Base-by-base conservation (phyloP, 2,329 filamentous ascomycete species). In the Phyllosticta ampelicida region DNA sequence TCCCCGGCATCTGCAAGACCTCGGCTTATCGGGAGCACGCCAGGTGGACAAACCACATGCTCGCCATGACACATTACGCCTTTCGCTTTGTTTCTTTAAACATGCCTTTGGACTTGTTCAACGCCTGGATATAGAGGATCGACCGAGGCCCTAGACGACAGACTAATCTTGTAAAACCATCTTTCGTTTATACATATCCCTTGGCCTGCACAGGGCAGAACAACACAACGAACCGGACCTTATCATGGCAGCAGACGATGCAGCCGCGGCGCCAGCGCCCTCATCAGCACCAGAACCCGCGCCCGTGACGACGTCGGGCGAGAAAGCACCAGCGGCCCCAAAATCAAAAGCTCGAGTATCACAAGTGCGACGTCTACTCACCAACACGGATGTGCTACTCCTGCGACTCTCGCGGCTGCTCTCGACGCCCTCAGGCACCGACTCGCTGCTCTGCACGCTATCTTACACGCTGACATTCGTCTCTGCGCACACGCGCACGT, bases 391-490 rank as follows among this genome's bases (percentile, higher is more conserved):
- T 64, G 61, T 60, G 55, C 65, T 60, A 19, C 62, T 74, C 29
- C 55, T 66, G 55, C 71, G 68, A 61, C 66, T 74, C 50, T 63
- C 67, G 4, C 63, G 62, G 52, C 64, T 75, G 48, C 65, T 78
- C 56, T 73, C 72, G 51, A 74, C 70, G 20, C 69, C 74, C 18
- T 55, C 65, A 18, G 71, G 72, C 61, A 70, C 70, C 55, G 73
- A 77, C 62, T 65, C 68, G 26, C 65, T 72, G 55, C 71, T 77
- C 54, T 71, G 69, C 64, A 77, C 75, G 9, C 64, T 73, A 13
- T 67, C 65, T 63, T 78, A 77, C 68, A 75, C 73, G 51, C 70
- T 77, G 26, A 69, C 69, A 19, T 68, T 78, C 60, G 58, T 75
- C 9, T 68, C 71, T 62, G 66, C 73, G 2, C 67, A 73, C 23